Base-by-base conservation (phyloP, 495 filamentous ascomycete genomes). In the Tuber aestivum region DNA sequence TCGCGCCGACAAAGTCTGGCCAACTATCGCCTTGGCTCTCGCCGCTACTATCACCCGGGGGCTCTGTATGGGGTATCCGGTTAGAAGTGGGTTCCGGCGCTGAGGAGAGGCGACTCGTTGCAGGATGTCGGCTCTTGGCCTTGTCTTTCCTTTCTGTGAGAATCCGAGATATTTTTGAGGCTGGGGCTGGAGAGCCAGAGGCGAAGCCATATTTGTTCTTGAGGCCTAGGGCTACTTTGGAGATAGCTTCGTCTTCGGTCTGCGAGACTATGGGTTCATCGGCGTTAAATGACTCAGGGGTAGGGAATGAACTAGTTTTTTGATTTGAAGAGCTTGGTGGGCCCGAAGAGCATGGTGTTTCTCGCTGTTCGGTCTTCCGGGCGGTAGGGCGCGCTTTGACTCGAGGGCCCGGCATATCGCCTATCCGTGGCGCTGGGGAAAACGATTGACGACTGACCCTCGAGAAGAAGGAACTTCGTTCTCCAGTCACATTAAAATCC, bases 381-480 rank as follows among this genome's bases (percentile, higher is more conserved):
- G 56, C 32, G 56, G 56, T 65, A 18, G 16, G 5, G 27, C 56
- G 27, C 32, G 27, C 56, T 35, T 65, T 65, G 1, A 18, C 35
- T 27, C 56, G 56, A 12, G 56, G 27, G 32, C 56, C 56, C 56
- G 56, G 27, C 27, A 35, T 65, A 65, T 65, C 56, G 35, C 27
- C 9, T 65, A 65, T 65, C 56, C 56, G 14, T 70, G 71, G 61
- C 9, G 12, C 48, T 35, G 41, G 41, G 2, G 41, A 75, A 14
- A 38, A 68, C n/a, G 48, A 69, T 37, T 72, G 23, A n/a, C 45
- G 44, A 56, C 44, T 74, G 61, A 74, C 48, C 21, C 71, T 74
- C 38, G 74, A 69, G 61, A 82, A 82, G 50, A 82, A 82, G 37
- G 77, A 65, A 41, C 76, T 77, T 7, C 77, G 77, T 71, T 82